Conservation (phyloP, 441 rosid species). For the Raphanus hybrid region DNA sequence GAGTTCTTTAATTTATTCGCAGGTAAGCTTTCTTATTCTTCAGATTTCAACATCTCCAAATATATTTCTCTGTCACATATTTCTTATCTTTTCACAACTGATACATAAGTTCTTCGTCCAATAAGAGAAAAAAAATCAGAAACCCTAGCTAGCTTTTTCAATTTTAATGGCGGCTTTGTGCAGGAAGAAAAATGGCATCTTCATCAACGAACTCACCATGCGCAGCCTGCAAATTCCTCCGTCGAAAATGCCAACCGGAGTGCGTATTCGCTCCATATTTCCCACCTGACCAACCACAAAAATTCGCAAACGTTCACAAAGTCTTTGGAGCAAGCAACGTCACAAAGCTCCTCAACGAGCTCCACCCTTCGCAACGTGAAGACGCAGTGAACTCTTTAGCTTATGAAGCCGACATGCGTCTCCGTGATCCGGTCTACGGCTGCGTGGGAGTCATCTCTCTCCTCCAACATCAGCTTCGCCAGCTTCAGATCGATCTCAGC, state of each 20-base stretch:
- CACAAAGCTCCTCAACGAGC: constrained; percentile 79
- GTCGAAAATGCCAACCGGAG: constrained; percentile 89
- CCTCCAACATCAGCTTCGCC: constrained; percentile 75
- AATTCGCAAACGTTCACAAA: constrained; percentile 81
- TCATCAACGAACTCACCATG: constrained; percentile 88
- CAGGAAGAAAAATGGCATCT: constrained; percentile 63
- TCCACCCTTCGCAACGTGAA: constrained; percentile 71
- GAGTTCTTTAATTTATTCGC: constrained; percentile 13
- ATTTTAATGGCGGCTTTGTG: constrained; percentile 23
- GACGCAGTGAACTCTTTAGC: constrained; percentile 92
- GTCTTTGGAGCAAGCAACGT: constrained; percentile 94
- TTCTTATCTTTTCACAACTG: background rate
- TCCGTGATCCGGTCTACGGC: constrained; percentile 89
- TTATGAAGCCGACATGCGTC: constrained; percentile 87
- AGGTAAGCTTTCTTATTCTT: constrained; percentile 36
- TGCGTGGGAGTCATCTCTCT: constrained; percentile 85
- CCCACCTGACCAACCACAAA: constrained; percentile 92
- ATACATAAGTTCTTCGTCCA: constrained; percentile 13
- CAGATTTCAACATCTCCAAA: constrained; percentile 25
- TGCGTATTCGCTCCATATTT: constrained; percentile 95
- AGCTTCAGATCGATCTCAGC: constrained; percentile 76
- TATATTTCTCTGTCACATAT: constrained; percentile 15
- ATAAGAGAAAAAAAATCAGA: background rate
- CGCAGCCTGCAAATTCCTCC: constrained; percentile 90
- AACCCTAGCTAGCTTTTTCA: constrained; percentile 24